Evolutionary conservation across 441 rosid genomes (phyloP).

Genomic region (Populus tomentosa): DNA sequence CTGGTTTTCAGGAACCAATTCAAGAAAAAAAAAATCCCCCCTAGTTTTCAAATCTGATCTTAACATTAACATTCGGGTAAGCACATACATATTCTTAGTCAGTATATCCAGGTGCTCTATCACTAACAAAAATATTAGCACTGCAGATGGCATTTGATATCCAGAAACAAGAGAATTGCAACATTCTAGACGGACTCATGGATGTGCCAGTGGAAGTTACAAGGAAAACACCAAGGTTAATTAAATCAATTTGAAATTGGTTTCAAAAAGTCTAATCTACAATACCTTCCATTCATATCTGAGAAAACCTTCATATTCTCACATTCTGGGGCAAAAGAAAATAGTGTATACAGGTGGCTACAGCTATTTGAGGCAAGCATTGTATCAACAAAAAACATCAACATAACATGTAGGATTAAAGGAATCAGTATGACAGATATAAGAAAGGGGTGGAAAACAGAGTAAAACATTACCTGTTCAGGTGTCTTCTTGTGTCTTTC

Average conservation of each 20-base stretch:
- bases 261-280: not conserved
- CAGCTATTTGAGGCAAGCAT: not conserved
- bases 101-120: not conserved
- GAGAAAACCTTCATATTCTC: not conserved
- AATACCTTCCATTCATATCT: not conserved
- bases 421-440: not conserved
- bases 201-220: not conserved
- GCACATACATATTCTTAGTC: not conserved
- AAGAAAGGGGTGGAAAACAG: not conserved
- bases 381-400: not conserved
- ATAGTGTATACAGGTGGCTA: not conserved
- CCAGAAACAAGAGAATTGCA: not conserved
- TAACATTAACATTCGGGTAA: not conserved
- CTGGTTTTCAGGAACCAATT: not conserved
- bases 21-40: not conserved
- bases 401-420: not conserved
- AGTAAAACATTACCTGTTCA: conserved; percentile 42
- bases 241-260: not conserved
- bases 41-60: not conserved
- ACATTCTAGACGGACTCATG: not conserved
- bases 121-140: conserved; percentile 1
- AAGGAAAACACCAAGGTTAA: not conserved
- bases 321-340: not conserved
- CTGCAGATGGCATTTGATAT: not conserved
- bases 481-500: conserved; percentile 47